Base-by-base conservation (phyloP, 768 basidiomycete species). In the Termitomyces sp. region DNA sequence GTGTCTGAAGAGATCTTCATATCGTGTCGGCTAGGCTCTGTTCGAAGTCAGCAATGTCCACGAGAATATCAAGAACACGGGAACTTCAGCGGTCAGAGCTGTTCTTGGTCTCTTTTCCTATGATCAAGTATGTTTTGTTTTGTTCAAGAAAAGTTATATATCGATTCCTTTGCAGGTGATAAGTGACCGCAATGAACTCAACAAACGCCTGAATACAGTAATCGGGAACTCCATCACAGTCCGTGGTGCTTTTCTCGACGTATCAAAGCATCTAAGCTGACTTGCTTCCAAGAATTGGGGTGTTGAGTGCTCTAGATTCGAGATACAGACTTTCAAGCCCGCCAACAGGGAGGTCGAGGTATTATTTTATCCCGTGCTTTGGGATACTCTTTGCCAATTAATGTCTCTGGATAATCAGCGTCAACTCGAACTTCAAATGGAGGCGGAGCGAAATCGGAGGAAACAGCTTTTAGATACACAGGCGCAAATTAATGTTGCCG, bases 371-470 rank as follows among this genome's bases (percentile, higher is more conserved):
- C 34, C 45, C 34, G 8, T 48, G 33, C 16, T 28, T 33, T 12
- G 20, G 37, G 20, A 48, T 4, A 18, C 39, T n/a, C 10, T 6
- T 36, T 18, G 18, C n/a, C n/a, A 10, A 49, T 16, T 7, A 33
- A 34, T 34, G 3, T 20, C 20, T 50, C 26, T 41, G n/a, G 3
- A 46, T 3, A 18, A 20, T 52, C 55, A 81, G 80, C 74, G 80
- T n/a, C 82, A 83, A 76, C 74, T 83, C 2, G 82, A 83, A 59
- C 72, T 83, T 12, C 81, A 83, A 65, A 82, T 83, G 81, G 80
- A 82, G 64, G 82, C 81, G 0, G 82, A 84, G 60, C 67, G 82
- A 33, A 81, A 82, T 59, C 65, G 82, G 20, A 71, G 82, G 33
- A 84, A 83, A 62, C 81, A 83, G 58, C 72, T 83, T 15, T 69